Conservation (phyloP, 139 green algal genomes). For the Yamagishiella unicocca region DNA sequence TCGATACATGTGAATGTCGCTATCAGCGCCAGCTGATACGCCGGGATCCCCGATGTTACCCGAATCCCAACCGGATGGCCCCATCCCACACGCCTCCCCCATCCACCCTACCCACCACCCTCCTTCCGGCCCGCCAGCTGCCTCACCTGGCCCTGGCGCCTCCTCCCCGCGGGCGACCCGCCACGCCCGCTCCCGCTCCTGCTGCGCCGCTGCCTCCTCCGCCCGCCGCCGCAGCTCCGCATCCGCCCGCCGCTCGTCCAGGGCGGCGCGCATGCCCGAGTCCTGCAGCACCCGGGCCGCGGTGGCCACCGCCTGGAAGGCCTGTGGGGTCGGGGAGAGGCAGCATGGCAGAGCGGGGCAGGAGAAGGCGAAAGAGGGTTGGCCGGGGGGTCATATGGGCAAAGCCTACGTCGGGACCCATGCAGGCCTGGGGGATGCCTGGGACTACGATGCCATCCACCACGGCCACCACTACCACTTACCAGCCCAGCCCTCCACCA, state of each 20-base stretch:
- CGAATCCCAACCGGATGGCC: too few relatives aligned
- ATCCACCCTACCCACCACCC: background rate
- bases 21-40: too few relatives aligned
- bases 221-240: constrained; percentile 66
- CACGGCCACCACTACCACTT: too few relatives aligned
- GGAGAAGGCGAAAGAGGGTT: too few relatives aligned
- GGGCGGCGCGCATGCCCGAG: constrained; percentile 36
- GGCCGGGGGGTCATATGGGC: too few relatives aligned
- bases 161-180: constrained; percentile 69
- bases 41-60: too few relatives aligned
- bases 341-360: background rate
- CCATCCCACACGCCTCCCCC: background rate
- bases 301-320: constrained; percentile 81
- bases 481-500: too few relatives aligned
- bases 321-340: constrained; percentile 46
- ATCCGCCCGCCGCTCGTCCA: constrained; percentile 75
- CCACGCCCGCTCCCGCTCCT: constrained; percentile 80
- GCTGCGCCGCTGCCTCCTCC: constrained; percentile 55
- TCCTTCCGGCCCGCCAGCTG: too few relatives aligned
- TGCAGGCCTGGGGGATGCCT: too few relatives aligned
- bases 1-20: too few relatives aligned
- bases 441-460: too few relatives aligned
- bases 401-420: too few relatives aligned
- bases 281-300: constrained; percentile 79
- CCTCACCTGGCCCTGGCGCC: background rate